Evolutionary conservation across 208 protist genomes (phyloP).

Genomic region (Willaertia magna): DNA sequence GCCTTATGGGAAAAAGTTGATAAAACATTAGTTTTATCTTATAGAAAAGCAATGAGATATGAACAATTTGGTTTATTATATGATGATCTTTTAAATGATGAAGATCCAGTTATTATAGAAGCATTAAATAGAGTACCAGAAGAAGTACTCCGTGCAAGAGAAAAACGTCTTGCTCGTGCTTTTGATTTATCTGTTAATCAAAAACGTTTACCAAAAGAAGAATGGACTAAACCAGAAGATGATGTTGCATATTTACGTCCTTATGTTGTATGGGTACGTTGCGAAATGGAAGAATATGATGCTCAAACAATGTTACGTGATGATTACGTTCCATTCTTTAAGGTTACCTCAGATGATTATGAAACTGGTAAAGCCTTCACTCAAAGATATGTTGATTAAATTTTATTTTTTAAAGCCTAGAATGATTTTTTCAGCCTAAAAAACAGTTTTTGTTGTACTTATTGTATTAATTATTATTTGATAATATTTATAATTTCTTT

Average conservation of each 20-base stretch:
- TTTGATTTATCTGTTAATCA: not conserved
- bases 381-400: not conserved
- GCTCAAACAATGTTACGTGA: not conserved
- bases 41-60: not conserved
- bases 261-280: not conserved
- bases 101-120: not conserved
- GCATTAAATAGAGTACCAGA: not conserved
- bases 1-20: not conserved
- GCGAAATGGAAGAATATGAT: constrained; percentile 1
- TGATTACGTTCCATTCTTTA: not conserved
- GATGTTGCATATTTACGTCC: constrained; percentile 4
- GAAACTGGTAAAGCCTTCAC: not conserved
- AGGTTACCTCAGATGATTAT: not conserved
- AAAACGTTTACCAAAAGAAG: not conserved
- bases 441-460: no score
- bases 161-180: not conserved
- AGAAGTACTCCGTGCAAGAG: not conserved
- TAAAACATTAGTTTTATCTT: not conserved
- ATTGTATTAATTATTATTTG: no score
- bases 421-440: no score
- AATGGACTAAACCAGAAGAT: not conserved
- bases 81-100: not conserved
- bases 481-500: no score
- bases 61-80: not conserved
- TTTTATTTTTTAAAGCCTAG: not conserved